Evolutionary conservation across 2,329 filamentous ascomycete species (phyloP), one percentile per base, ranked within the genome.

Genomic region (Venturia aucupariae): DNA sequence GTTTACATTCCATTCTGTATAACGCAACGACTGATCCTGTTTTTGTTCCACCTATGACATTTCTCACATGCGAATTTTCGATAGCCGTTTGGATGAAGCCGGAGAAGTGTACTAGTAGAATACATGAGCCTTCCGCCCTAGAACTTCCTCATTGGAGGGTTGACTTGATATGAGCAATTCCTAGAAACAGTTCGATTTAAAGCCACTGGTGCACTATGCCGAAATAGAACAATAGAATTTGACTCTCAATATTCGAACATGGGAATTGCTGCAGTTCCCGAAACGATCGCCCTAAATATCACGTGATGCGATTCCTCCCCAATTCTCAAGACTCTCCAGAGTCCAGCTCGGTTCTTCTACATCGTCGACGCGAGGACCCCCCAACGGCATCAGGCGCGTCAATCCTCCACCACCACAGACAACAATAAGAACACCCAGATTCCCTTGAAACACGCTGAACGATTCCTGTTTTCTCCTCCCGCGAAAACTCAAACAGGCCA

Each of bases 371-470:
- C 51, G 51, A 57, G 17, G 48, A n/a, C 48, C 48, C 51, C 51
- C 30, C 51, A 57, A 57, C 51, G 51, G 35, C 22, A 51, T 51
- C 46, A 51, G 46, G 46, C 51, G 51, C 51, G 51, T 57, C 51
- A 32, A 57, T 57, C 46, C 22, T 51, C 46, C 51, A 57, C 51
- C 27, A 57, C 51, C 51, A 57, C 51, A 38, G 51, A 57, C 51
- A 30, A n/a, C 30, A 57, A 19, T 57, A 57, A 27, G 15, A 57
- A 35, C 24, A 35, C 15, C 51, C 22, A 35, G 30, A 57, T 7
- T 17, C 51, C 6, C 27, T n/a, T 6, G 5, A 27, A 57, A n/a
- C 27, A 57, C 46, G 22, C 46, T 51, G 46, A 4, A 24, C 17
- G 46, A 5, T 15, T 19, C 51, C 30, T 35, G 51, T 35, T 35